phyloP scores from a whole-genome alignment of 2,329 filamentous ascomycete genomes.

The Botrytis sinoallii region DNA sequence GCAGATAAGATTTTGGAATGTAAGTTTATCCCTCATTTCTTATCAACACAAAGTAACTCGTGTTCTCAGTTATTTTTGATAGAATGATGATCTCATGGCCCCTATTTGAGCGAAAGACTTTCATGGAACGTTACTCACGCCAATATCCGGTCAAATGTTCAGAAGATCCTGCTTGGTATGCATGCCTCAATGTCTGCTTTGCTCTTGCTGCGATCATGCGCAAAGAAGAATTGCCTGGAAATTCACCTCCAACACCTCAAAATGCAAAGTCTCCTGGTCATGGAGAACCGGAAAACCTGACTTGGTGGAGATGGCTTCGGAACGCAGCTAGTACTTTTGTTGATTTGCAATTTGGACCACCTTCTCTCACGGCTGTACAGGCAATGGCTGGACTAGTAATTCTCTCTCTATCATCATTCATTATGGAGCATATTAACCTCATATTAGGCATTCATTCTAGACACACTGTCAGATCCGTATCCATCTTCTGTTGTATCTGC shows the following conservation, averaged over 20 bases:
- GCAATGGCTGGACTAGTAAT: constrained; percentile 25
- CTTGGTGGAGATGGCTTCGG: constrained; percentile 10
- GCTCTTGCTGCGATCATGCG: constrained; percentile 18
- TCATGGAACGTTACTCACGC: constrained; percentile 24
- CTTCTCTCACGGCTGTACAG: constrained; percentile 30
- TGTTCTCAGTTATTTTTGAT: constrained; percentile 12
- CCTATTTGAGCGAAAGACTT: constrained; percentile 24
- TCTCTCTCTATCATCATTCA: background rate
- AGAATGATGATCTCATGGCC: constrained; percentile 18
- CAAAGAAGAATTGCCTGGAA: constrained; percentile 22
- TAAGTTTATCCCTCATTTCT: constrained; percentile 18
- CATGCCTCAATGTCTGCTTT: constrained; percentile 31
- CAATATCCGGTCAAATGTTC: constrained; percentile 29
- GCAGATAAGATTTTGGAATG: constrained; percentile 26
- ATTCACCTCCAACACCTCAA: constrained; percentile 2
- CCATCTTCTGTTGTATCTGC: constrained; percentile 26
- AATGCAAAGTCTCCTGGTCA: background rate
- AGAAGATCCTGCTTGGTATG: constrained; percentile 29
- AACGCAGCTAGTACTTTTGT: constrained; percentile 30
- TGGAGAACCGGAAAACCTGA: background rate
- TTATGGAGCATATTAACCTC: background rate
- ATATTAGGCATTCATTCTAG: constrained; percentile 20
- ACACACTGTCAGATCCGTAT: constrained; percentile 25
- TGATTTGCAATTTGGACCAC: constrained; percentile 26
- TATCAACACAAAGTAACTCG: background rate